These are phyloP conservation scores for Microbotryum scabiosae DNA, from an alignment of 1,284 basidiomycete genomes.

Conservation along the genomic window DNA sequence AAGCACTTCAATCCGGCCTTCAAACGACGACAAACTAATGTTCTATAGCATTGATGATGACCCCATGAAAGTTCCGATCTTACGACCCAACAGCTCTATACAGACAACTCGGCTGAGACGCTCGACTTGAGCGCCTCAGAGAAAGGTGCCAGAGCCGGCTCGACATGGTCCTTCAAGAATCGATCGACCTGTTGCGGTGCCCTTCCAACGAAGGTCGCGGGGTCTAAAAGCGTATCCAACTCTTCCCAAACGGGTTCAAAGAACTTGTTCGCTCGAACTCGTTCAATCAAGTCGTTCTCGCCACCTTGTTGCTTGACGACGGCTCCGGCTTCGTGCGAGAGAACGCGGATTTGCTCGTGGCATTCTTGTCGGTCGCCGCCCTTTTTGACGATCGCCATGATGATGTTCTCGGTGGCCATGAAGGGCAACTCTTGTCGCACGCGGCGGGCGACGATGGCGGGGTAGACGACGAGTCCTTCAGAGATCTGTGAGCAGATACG, in stretches of 20 bases:
- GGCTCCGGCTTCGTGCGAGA: slow-evolving; percentile 90
- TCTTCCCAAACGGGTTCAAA: slow-evolving; percentile 51
- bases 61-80: no score
- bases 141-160: slow-evolving; percentile 65
- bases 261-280: slow-evolving; percentile 61
- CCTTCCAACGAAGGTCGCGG: slow-evolving; percentile 75
- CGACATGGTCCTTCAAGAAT: slow-evolving; percentile 82
- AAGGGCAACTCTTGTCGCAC: slow-evolving; percentile 95
- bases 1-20: no score
- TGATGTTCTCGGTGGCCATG: slow-evolving; percentile 79
- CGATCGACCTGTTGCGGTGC: slow-evolving; percentile 88
- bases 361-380: slow-evolving; percentile 95
- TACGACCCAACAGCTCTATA: slow-evolving; percentile 32
- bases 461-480: slow-evolving; percentile 96
- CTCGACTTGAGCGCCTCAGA: slow-evolving; percentile 57
- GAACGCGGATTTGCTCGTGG: slow-evolving; percentile 90
- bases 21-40: no score
- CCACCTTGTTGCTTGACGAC: slow-evolving; percentile 93
- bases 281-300: slow-evolving; percentile 91
- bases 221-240: slow-evolving; percentile 55
- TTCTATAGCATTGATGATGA: no score
- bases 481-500: slow-evolving; percentile 46
- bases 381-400: slow-evolving; percentile 94
- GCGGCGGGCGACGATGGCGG: slow-evolving; percentile 82
- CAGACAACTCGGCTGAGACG: slow-evolving; percentile 49